Conservation (phyloP, 495 filamentous ascomycete species). For the Podospora pseudoanserina region DNA sequence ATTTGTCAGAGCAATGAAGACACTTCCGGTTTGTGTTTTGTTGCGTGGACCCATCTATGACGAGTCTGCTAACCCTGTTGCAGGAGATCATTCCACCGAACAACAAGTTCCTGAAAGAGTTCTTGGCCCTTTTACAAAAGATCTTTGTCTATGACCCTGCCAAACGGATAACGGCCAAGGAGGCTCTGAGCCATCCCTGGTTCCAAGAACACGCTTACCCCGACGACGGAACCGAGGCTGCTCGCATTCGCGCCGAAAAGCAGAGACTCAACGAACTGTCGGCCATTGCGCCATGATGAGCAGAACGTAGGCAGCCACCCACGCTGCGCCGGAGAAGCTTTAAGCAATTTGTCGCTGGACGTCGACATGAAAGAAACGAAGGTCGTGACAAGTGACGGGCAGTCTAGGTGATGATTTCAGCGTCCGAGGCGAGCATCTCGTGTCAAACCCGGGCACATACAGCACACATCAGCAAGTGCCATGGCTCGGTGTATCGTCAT, state of each 20-base stretch:
- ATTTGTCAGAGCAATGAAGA: slow-evolving; percentile 96
- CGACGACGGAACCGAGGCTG: slow-evolving; percentile 93
- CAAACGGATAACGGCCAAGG: slow-evolving; percentile 83
- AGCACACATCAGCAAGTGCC: not conserved
- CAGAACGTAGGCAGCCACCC: not conserved
- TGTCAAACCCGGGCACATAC: not conserved
- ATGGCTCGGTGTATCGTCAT: not conserved
- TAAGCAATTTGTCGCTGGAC: not conserved
- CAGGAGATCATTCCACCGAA: slow-evolving; percentile 86
- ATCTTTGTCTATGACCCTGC: slow-evolving; percentile 97
- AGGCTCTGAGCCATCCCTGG: slow-evolving; percentile 90
- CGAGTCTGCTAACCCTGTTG: slow-evolving; percentile 28
- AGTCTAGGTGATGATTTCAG: not conserved
- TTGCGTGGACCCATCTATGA: not conserved
- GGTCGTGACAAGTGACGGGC: not conserved
- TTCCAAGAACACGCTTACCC: slow-evolving; percentile 75
- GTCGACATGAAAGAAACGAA: not conserved
- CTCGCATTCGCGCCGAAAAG: slow-evolving; percentile 62
- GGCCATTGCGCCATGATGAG: not conserved
- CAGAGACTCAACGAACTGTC: slow-evolving; percentile 9
- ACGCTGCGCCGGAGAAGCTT: not conserved
- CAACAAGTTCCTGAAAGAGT: slow-evolving; percentile 74
- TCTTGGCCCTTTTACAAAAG: slow-evolving; percentile 79
- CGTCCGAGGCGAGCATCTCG: not conserved
- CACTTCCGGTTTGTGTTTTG: slow-evolving; percentile 61